Evolutionary conservation across 768 basidiomycete genomes (phyloP).

Genomic region (Tricholoma sp.): DNA sequence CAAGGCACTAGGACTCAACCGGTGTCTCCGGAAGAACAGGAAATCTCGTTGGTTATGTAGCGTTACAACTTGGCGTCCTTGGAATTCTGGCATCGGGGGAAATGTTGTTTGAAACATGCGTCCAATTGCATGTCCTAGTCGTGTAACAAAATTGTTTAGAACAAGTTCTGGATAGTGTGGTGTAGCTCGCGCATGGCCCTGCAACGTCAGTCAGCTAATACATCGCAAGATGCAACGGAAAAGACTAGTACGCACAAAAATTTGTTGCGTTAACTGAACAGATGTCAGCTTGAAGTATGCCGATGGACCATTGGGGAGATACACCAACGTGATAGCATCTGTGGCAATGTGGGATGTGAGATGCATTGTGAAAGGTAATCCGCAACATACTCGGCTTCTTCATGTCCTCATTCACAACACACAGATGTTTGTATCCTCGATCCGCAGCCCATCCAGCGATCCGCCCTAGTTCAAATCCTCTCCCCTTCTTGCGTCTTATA

Average conservation of each 20-base stretch:
- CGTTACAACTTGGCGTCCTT: slow-evolving; percentile 95
- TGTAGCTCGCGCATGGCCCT: slow-evolving; percentile 92
- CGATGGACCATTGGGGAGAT: slow-evolving; percentile 89
- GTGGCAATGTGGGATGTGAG: slow-evolving; percentile 3
- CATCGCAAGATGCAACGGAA: background rate
- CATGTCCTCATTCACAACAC: slow-evolving; percentile 94
- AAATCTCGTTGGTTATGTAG: slow-evolving; percentile 98
- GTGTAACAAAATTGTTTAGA: slow-evolving; percentile 90
- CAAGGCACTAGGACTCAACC: slow-evolving; percentile 42
- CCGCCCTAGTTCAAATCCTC: slow-evolving; percentile 85
- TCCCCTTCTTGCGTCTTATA: slow-evolving; percentile 79
- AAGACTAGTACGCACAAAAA: slow-evolving; percentile 53
- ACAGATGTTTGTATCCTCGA: slow-evolving; percentile 81
- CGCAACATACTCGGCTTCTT: slow-evolving; percentile 80
- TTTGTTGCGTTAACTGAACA: slow-evolving; percentile 78
- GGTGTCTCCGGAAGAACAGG: slow-evolving; percentile 93
- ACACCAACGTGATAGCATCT: slow-evolving; percentile 92
- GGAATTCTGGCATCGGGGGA: slow-evolving; percentile 91
- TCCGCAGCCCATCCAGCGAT: slow-evolving; percentile 93
- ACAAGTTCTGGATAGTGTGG: slow-evolving; percentile 94
- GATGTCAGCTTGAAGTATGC: slow-evolving; percentile 95
- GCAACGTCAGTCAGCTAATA: background rate
- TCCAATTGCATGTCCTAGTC: slow-evolving; percentile 89
- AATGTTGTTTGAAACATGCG: slow-evolving; percentile 96
- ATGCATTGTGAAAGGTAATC: background rate